These are phyloP conservation scores for Zhuliangozyma parablackwelliae DNA, from an alignment of 1,139 yeast genomes.

Conservation along the genomic window DNA sequence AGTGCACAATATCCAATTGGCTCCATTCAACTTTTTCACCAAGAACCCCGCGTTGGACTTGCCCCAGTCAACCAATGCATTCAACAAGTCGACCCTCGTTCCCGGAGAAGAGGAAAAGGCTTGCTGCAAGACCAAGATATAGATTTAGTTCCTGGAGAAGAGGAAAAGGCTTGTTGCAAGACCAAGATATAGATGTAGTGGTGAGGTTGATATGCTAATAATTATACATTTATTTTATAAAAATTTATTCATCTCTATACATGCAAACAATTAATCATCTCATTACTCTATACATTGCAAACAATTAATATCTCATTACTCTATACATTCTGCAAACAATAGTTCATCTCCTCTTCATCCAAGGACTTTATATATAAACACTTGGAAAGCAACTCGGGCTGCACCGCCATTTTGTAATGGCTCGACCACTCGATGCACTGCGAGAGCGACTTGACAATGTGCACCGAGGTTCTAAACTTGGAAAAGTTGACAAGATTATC, in stretches of 20 bases:
- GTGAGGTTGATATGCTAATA: not conserved
- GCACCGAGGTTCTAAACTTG: slow-evolving; percentile 72
- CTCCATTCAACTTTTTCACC: slow-evolving; percentile 76
- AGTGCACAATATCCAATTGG: slow-evolving; percentile 60
- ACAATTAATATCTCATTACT: no score
- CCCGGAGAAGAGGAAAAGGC: slow-evolving; percentile 21
- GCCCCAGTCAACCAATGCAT: slow-evolving; percentile 66
- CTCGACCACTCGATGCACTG: slow-evolving; percentile 85
- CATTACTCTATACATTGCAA: no score
- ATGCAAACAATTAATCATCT: no score
- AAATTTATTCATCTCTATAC: not conserved
- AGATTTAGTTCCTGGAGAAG: slow-evolving; percentile 15
- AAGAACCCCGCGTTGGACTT: slow-evolving; percentile 80
- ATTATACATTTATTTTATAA: not conserved
- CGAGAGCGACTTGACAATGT: slow-evolving; percentile 71
- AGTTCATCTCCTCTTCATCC: slow-evolving; percentile 72
- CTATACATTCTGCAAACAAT: slow-evolving; percentile 8
- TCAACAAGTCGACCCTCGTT: slow-evolving; percentile 62
- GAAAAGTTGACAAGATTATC: slow-evolving; percentile 66
- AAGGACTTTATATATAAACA: slow-evolving; percentile 78
- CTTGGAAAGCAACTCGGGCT: slow-evolving; percentile 68
- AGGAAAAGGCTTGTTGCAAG: slow-evolving; percentile 41
- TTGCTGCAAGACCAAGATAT: slow-evolving; percentile 44
- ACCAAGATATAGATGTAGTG: slow-evolving; percentile 21
- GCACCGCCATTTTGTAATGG: slow-evolving; percentile 47